These are phyloP conservation scores for Chrysoporthe puriensis DNA, from an alignment of 2,329 filamentous ascomycete species.

Conservation along the genomic window DNA sequence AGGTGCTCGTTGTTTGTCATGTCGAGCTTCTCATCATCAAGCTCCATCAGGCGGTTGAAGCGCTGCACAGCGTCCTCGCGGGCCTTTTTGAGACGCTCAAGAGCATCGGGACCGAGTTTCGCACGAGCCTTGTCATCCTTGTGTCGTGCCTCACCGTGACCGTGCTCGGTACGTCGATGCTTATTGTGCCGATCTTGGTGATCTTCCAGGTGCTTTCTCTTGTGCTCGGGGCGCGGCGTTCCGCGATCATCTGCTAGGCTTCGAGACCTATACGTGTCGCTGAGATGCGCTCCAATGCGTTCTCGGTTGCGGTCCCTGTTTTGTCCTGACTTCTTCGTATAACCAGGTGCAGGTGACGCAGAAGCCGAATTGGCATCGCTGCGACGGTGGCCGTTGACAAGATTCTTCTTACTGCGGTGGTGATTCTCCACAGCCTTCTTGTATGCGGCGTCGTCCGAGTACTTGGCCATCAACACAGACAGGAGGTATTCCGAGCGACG, in stretches of 20 bases:
- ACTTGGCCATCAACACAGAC: conserved; percentile 87
- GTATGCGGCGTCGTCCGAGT: conserved; percentile 74
- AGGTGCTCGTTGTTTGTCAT: conserved; percentile 40
- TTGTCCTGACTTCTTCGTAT: conserved; percentile 51
- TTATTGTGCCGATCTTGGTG: conserved; percentile 55
- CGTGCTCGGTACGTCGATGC: conserved; percentile 54
- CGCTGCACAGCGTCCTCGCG: conserved; percentile 41
- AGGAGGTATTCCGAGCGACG: conserved; percentile 93
- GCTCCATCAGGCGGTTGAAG: conserved; percentile 43
- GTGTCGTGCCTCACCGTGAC: conserved; percentile 43
- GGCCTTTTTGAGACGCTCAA: conserved; percentile 41
- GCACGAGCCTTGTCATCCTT: conserved; percentile 47
- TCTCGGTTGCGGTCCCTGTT: conserved; percentile 54
- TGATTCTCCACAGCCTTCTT: conserved; percentile 88
- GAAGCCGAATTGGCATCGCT: conserved; percentile 63
- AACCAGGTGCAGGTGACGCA: conserved; percentile 70
- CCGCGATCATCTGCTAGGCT: conserved; percentile 56
- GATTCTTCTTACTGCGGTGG: conserved; percentile 91
- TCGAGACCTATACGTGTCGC: conserved; percentile 55
- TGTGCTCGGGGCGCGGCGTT: conserved; percentile 57
- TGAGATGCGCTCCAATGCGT: conserved; percentile 51
- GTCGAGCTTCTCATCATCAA: conserved; percentile 42
- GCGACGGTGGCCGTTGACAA: conserved; percentile 63
- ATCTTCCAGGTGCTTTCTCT: conserved; percentile 64
- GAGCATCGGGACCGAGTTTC: conserved; percentile 40